Conservation (phyloP, 805 yeast genomes). For the Soucietia sequanensis region DNA sequence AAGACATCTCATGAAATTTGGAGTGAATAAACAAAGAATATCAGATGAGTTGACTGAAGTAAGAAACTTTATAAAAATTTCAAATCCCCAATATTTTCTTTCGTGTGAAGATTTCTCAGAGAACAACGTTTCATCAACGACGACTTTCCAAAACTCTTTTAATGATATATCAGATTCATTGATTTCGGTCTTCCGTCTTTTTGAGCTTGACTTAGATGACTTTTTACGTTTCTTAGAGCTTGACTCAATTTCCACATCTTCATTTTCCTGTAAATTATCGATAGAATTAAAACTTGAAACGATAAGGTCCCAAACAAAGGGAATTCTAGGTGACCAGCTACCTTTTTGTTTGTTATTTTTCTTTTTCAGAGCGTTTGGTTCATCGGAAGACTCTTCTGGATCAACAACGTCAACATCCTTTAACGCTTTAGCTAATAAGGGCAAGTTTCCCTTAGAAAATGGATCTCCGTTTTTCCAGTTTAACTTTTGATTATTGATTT, state of each 20-base stretch:
- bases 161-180: slow-evolving; percentile 29
- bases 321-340: slow-evolving; percentile 72
- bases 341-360: slow-evolving; percentile 52
- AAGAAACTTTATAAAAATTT: slow-evolving; percentile 57
- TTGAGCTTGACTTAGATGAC: slow-evolving; percentile 22
- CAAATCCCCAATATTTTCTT: slow-evolving; percentile 83
- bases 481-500: slow-evolving; percentile 13
- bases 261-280: slow-evolving; percentile 14
- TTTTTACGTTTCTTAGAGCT: slow-evolving; percentile 42
- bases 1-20: slow-evolving; percentile 67
- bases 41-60: slow-evolving; percentile 12
- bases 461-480: slow-evolving; percentile 79
- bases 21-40: slow-evolving; percentile 45
- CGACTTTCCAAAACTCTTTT: slow-evolving; percentile 73
- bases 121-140: slow-evolving; percentile 79
- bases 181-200: slow-evolving; percentile 15
- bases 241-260: slow-evolving; percentile 15
- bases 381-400: slow-evolving; percentile 34
- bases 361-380: slow-evolving; percentile 15
- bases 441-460: slow-evolving; percentile 65
- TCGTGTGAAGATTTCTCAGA: slow-evolving; percentile 77
- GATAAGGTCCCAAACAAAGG: slow-evolving; percentile 71
- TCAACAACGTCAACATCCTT: slow-evolving; percentile 51
- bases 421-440: slow-evolving; percentile 58
- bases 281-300: slow-evolving; percentile 39